Evolutionary conservation across 169 alveolate genomes (phyloP).

Genomic region (Eimeria praecox): DNA sequence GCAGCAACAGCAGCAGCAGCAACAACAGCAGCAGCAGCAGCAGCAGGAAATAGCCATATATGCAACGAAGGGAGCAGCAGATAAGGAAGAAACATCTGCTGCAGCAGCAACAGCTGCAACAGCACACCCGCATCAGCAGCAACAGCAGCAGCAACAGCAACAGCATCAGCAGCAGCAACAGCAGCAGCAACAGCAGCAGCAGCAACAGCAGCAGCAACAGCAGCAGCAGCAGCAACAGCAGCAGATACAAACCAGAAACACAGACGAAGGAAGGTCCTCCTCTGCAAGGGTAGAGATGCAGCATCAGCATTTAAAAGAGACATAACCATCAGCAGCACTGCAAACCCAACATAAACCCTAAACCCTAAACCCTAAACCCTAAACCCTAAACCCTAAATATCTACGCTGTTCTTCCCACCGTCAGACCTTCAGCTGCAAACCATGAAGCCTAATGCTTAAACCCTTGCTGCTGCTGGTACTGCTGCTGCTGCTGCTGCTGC

Average conservation of each 20-base stretch:
- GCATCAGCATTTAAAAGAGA: constrained; percentile 23
- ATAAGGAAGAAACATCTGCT: background rate
- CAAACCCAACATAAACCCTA: background rate
- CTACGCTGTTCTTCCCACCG: background rate
- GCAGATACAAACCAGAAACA: constrained; percentile 13
- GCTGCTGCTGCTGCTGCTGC: background rate
- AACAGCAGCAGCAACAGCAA: background rate
- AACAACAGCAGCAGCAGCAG: constrained; percentile 31
- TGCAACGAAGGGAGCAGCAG: background rate
- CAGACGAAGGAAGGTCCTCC: constrained; percentile 1
- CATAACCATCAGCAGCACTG: constrained; percentile 34
- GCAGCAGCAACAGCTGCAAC: constrained; percentile 29
- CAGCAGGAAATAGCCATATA: background rate
- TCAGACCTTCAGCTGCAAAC: background rate
- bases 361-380: background rate
- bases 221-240: background rate
- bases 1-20: background rate
- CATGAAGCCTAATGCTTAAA: background rate
- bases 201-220: background rate
- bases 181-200: constrained; percentile 39
- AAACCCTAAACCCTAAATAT: background rate
- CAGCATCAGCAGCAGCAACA: background rate
- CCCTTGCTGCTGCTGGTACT: background rate
- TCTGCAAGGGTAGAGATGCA: background rate
- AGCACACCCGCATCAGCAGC: background rate